A percentile compares a stretch with the other conserved stretches of the same genome.
phyloP scores from a whole-genome alignment of 768 basidiomycete genomes.

The Coprinopsis cinerea region DNA sequence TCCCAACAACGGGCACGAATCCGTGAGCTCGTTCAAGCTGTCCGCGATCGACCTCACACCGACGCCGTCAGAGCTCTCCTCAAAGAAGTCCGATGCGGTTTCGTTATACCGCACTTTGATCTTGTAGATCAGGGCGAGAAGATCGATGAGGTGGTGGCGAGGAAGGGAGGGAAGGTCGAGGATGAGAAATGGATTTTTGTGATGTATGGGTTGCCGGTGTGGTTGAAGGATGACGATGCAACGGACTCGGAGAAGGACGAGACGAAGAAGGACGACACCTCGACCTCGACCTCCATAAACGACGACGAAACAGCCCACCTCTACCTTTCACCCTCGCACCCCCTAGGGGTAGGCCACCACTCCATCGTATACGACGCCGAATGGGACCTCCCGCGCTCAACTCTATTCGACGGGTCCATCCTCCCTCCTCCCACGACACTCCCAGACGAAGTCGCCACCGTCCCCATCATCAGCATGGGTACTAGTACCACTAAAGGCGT shows the following conservation, averaged over 20 bases:
- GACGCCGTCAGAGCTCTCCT: too few relatives aligned
- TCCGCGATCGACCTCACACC: not conserved
- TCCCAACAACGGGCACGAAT: not conserved
- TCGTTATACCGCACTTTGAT: too few relatives aligned
- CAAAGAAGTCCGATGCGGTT: too few relatives aligned
- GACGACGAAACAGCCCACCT: conserved; percentile 41
- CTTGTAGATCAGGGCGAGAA: not conserved
- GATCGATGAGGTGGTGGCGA: not conserved
- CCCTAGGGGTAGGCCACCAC: conserved; percentile 43
- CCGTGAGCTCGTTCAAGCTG: not conserved
- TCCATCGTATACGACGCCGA: conserved; percentile 46
- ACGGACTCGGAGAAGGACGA: not conserved
- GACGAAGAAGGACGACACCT: not conserved
- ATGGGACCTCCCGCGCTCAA: conserved; percentile 43
- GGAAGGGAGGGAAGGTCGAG: not conserved
- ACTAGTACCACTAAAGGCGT: too few relatives aligned
- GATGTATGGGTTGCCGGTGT: not conserved
- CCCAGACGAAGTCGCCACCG: too few relatives aligned
- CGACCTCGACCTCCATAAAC: conserved; percentile 17
- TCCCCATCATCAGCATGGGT: too few relatives aligned
- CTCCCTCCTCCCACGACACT: too few relatives aligned
- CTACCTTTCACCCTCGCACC: conserved; percentile 33
- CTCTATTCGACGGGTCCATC: conserved; percentile 26
- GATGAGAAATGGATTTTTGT: not conserved
- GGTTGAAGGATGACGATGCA: not conserved